Evolutionary conservation across 2,329 filamentous ascomycete genomes (phyloP).

Genomic region (Neopestalotiopsis sp.): DNA sequence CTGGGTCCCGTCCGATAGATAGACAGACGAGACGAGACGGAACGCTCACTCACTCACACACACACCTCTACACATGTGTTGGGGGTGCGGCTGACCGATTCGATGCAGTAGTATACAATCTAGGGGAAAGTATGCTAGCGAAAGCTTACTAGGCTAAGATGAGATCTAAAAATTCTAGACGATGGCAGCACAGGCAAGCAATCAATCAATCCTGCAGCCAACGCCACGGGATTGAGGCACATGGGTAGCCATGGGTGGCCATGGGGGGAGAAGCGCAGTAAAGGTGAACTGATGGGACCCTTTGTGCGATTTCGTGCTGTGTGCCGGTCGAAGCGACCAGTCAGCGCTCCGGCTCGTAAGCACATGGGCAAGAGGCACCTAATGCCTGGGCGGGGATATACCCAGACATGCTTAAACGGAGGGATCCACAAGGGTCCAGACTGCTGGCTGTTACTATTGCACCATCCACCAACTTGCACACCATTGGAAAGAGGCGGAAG

Average conservation of each 20-base stretch:
- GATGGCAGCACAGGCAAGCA: no score
- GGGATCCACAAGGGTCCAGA: slow-evolving; percentile 8
- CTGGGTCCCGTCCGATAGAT: background rate
- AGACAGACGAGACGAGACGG: background rate
- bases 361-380: background rate
- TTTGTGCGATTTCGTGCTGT: background rate
- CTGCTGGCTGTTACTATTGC: slow-evolving; percentile 10
- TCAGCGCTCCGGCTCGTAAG: background rate
- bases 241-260: background rate
- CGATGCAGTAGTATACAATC: no score
- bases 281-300: no score
- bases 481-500: background rate
- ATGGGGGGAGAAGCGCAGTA: background rate
- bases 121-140: slow-evolving; percentile 4
- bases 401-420: background rate
- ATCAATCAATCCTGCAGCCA: no score
- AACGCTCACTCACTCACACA: no score
- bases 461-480: background rate
- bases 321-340: background rate
- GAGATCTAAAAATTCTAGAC: no score
- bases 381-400: background rate
- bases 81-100: no score
- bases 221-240: no score
- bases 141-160: background rate
- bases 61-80: no score